Conservation (phyloP, 2,329 filamentous ascomycete species). For the Stromatinia cepivora region DNA sequence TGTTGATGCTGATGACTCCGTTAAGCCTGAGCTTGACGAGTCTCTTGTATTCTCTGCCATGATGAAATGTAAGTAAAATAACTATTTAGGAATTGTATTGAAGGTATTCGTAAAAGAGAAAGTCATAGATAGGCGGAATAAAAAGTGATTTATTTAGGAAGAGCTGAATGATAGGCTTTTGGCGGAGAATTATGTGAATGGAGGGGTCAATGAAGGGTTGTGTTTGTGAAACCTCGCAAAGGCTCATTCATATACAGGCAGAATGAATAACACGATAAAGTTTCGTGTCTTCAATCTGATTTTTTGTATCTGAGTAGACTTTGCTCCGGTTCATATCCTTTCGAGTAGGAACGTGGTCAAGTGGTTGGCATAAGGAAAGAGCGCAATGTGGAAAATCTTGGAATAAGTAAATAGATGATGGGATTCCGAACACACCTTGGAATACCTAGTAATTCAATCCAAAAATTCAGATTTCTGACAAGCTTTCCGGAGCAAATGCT, state of each 20-base stretch:
- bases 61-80: constrained; percentile 13
- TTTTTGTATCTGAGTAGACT: not conserved
- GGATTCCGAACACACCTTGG: not conserved
- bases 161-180: not conserved
- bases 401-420: not conserved
- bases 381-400: not conserved
- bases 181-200: not conserved
- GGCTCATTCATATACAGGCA: not conserved
- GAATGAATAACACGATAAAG: not conserved
- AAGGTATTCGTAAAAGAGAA: not conserved
- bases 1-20: not conserved
- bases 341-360: not conserved
- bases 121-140: not conserved
- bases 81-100: not conserved
- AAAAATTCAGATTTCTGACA: not conserved
- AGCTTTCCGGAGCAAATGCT: constrained; percentile 11
- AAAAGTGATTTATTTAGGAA: not conserved
- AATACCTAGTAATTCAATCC: not conserved
- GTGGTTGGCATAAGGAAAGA: not conserved
- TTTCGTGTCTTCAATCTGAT: not conserved
- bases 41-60: constrained; percentile 21
- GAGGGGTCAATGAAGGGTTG: not conserved
- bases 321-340: not conserved
- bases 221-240: not conserved
- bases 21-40: constrained; percentile 17